Conservation (phyloP, 306 rosid genomes). For the Trifolium repens region DNA sequence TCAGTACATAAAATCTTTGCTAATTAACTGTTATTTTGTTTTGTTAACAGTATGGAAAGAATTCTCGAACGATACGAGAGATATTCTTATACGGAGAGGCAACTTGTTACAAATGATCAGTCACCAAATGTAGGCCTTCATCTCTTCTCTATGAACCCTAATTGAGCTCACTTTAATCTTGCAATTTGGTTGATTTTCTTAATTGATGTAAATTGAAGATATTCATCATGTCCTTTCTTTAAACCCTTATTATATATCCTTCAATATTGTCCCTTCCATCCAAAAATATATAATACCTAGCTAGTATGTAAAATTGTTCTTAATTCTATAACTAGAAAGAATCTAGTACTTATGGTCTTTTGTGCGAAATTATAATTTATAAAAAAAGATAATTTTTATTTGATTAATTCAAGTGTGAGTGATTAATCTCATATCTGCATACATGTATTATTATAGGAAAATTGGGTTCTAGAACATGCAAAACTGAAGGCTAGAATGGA, state of each 20-base stretch:
- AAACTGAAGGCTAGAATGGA: conserved; percentile 88
- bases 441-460: conserved; percentile 50
- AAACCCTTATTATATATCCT: not conserved
- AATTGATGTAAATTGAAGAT: not conserved
- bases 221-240: too few relatives aligned
- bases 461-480: conserved; percentile 81
- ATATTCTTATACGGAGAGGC: conserved; percentile 73
- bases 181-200: not conserved
- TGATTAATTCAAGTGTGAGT: too few relatives aligned
- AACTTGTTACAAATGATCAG: conserved; percentile 47
- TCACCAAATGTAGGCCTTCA: conserved; percentile 55
- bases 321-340: not conserved
- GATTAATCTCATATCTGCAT: not conserved
- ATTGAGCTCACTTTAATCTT: not conserved
- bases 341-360: not conserved
- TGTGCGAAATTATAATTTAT: not conserved
- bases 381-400: too few relatives aligned
- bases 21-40: not conserved
- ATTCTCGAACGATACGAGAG: conserved; percentile 92
- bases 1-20: not conserved
- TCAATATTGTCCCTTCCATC: not conserved
- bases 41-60: conserved; percentile 69
- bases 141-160: not conserved
- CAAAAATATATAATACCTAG: not conserved
- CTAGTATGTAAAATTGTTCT: not conserved